Conservation (phyloP, 2,329 filamentous ascomycete genomes). For the Fusarium globosum region DNA sequence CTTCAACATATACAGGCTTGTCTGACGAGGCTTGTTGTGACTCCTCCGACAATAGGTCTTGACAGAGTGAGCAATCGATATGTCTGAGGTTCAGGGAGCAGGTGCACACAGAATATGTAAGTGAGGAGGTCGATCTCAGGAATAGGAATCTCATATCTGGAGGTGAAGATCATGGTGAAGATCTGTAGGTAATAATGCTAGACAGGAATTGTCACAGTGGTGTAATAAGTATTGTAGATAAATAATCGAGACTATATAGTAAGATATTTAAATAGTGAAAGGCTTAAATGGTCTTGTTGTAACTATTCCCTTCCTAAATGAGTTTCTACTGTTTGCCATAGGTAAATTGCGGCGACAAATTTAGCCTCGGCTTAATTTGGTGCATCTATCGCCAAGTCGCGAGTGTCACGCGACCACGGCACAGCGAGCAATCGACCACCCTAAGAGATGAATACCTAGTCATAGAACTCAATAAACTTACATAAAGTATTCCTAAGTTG, state of each 20-base stretch:
- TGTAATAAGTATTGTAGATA: accelerated
- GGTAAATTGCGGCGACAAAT: neutral
- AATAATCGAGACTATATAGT: accelerated
- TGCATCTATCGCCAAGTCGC: neutral
- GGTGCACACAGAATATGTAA: neutral
- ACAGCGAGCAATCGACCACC: accelerated
- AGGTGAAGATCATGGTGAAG: neutral
- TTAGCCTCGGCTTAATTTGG: neutral
- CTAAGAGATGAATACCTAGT: accelerated
- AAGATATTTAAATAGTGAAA: neutral
- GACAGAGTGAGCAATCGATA: neutral
- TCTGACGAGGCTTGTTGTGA: neutral
- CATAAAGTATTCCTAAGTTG: neutral
- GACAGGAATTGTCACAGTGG: accelerated
- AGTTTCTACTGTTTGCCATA: neutral
- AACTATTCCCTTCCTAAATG: accelerated
- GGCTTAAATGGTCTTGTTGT: no score
- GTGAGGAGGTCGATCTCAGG: neutral
- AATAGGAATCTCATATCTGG: neutral
- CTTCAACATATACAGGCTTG: neutral
- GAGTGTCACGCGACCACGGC: neutral
- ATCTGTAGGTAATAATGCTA: accelerated
- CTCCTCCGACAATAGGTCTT: neutral
- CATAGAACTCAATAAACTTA: accelerated
- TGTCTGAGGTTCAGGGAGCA: accelerated